phyloP scores from a whole-genome alignment of 306 rosid genomes.

The Cucurbita moschata region DNA sequence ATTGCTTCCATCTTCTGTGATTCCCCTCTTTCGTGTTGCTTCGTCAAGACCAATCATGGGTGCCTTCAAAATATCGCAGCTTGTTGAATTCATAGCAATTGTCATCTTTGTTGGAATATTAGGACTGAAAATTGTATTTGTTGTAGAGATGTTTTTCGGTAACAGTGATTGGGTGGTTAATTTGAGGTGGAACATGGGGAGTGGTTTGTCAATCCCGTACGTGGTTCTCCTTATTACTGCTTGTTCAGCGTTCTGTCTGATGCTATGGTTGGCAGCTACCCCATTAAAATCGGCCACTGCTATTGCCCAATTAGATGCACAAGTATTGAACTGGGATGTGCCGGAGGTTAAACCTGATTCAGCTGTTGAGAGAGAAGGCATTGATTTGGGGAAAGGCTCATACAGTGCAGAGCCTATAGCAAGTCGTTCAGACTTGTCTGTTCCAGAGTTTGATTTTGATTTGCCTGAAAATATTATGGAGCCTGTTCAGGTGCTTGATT shows the following conservation, averaged over 20 bases:
- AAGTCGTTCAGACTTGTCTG: conserved; percentile 26
- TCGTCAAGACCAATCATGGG: conserved; percentile 83
- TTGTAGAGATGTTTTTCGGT: conserved; percentile 80
- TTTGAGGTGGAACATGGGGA: conserved; percentile 59
- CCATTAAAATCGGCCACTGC: conserved; percentile 78
- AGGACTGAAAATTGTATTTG: conserved; percentile 61
- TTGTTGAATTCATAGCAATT: conserved; percentile 49
- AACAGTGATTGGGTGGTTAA: conserved; percentile 71
- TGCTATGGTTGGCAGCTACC: conserved; percentile 84
- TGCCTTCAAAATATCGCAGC: conserved; percentile 53
- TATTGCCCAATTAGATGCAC: conserved; percentile 32
- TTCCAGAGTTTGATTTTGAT: conserved; percentile 20
- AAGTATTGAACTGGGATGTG: conserved; percentile 35
- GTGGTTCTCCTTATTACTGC: conserved; percentile 35
- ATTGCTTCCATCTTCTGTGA: conserved; percentile 81
- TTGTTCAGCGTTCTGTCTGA: conserved; percentile 44
- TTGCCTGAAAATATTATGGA: conserved; percentile 42
- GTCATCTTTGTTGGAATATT: conserved; percentile 63
- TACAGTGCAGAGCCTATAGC: conserved; percentile 32
- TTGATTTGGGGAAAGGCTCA: conserved; percentile 23
- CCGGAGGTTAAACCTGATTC: conserved; percentile 21
- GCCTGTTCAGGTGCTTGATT: conserved; percentile 31
- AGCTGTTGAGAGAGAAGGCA: conserved; percentile 11
- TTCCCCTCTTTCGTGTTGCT: conserved; percentile 82
- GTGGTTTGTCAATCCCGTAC: conserved; percentile 41